Base-by-base conservation (phyloP, 2,329 filamentous ascomycete genomes). In the Aspergillus puulaauensis region DNA sequence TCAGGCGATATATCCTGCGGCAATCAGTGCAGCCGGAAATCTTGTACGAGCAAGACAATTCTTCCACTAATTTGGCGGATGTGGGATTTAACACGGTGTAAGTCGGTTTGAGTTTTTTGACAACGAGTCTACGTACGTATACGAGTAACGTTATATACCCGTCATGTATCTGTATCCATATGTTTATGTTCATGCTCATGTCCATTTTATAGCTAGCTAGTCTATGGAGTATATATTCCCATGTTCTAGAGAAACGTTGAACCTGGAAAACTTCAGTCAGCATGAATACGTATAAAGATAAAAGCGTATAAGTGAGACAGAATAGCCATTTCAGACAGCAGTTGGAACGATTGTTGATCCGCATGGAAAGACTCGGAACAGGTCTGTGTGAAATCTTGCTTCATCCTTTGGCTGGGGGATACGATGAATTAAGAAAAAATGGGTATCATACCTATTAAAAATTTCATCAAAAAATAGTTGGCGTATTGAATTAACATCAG, bases 341-440 rank as follows among this genome's bases (percentile, higher is more conserved):
- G 71, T 78, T 78, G 74, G 72, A 73, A 74, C 68, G 70, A 77
- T 74, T 73, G 58, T 66, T 71, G 65, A 68, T 79, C 77, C 73
- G 74, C 77, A 79, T 69, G 84, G 79, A 78, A 79, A 80, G 82
- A 78, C 79, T 91, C 87, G 89, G 90, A 89, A 90, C 75, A 78
- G 75, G 75, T 78, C 73, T 78, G 76, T 78, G 75, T 85, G 71
- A 79, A 80, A 83, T 80, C 77, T 73, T 74, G 73, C 77, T 79
- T 84, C 82, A 83, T 83, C 82, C 83, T 79, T 68, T 60, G 62
- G 60, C 61, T 57, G 54, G 56, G 52, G 39, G 27, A n/a, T 11
- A 35, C 3, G 48, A 49, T 21, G 37, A 43, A n/a, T 24, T 44
- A 24, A 43, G 14, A 19, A 33, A 46, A 45, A 53, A n/a, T n/a